Evolutionary conservation across 2,329 filamentous ascomycete genomes (phyloP).

Genomic region (Cytospora piceae): DNA sequence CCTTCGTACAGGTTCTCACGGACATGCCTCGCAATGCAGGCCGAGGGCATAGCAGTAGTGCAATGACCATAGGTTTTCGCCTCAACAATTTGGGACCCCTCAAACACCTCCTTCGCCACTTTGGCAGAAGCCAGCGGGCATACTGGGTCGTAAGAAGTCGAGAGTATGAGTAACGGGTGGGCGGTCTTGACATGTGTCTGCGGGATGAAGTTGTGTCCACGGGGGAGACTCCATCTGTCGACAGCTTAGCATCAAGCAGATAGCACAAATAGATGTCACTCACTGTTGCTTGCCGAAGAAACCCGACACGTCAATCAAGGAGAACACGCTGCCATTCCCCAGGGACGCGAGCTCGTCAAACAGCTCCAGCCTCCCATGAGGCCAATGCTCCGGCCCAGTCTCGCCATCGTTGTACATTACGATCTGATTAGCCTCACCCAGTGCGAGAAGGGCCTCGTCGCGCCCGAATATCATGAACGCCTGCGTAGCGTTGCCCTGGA

Average conservation of each 20-base stretch:
- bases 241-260: background rate
- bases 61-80: slow-evolving; percentile 49
- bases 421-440: slow-evolving; percentile 38
- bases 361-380: slow-evolving; percentile 38
- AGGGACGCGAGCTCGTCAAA: slow-evolving; percentile 41
- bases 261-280: background rate
- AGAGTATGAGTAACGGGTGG: slow-evolving; percentile 57
- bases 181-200: slow-evolving; percentile 42
- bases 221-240: slow-evolving; percentile 33
- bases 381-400: slow-evolving; percentile 40
- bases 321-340: slow-evolving; percentile 40
- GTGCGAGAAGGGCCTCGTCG: slow-evolving; percentile 25
- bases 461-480: slow-evolving; percentile 42
- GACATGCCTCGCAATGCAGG: slow-evolving; percentile 42
- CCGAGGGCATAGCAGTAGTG: slow-evolving; percentile 42
- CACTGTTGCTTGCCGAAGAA: slow-evolving; percentile 40
- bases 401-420: slow-evolving; percentile 39
- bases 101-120: slow-evolving; percentile 41
- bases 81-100: slow-evolving; percentile 45
- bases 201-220: slow-evolving; percentile 37
- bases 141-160: slow-evolving; percentile 60
- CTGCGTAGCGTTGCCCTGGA: slow-evolving; percentile 44
- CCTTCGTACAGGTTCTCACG: slow-evolving; percentile 43
- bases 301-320: slow-evolving; percentile 32
- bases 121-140: slow-evolving; percentile 49